Conservation (phyloP, 2,329 filamentous ascomycete genomes). For the Curvularia spicifera region DNA sequence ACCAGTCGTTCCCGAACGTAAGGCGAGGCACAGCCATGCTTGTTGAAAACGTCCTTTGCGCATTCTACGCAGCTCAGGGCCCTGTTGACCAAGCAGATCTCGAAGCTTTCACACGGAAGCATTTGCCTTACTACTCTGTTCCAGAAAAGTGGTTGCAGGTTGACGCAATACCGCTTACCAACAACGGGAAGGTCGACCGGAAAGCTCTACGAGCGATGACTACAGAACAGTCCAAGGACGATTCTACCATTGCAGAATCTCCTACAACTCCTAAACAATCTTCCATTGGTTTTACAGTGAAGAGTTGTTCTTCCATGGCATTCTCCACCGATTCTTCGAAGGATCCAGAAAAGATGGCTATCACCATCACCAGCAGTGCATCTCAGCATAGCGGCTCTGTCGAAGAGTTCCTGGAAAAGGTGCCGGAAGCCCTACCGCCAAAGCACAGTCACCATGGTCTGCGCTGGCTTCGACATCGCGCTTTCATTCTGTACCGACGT, state of each 20-base stretch:
- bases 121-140: slow-evolving; percentile 63
- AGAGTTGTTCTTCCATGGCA: not conserved
- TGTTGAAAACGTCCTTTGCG: slow-evolving; percentile 58
- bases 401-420: slow-evolving; percentile 22
- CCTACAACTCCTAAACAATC: not conserved
- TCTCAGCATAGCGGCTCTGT: slow-evolving; percentile 23
- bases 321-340: not conserved
- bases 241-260: slow-evolving; percentile 4
- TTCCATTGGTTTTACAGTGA: not conserved
- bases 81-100: slow-evolving; percentile 42
- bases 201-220: slow-evolving; percentile 49
- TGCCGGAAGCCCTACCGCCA: slow-evolving; percentile 26
- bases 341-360: slow-evolving; percentile 16
- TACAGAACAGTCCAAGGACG: not conserved
- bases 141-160: slow-evolving; percentile 56
- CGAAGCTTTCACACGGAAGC: slow-evolving; percentile 50
- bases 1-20: slow-evolving; percentile 53
- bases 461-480: slow-evolving; percentile 43
- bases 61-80: slow-evolving; percentile 56
- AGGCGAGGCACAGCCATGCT: slow-evolving; percentile 57
- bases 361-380: slow-evolving; percentile 17
- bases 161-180: slow-evolving; percentile 57
- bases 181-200: slow-evolving; percentile 65
- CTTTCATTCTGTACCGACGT: slow-evolving; percentile 40
- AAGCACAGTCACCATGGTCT: slow-evolving; percentile 40